Base-by-base conservation (phyloP, 1,284 basidiomycete genomes). In the Porodaedalea pini region DNA sequence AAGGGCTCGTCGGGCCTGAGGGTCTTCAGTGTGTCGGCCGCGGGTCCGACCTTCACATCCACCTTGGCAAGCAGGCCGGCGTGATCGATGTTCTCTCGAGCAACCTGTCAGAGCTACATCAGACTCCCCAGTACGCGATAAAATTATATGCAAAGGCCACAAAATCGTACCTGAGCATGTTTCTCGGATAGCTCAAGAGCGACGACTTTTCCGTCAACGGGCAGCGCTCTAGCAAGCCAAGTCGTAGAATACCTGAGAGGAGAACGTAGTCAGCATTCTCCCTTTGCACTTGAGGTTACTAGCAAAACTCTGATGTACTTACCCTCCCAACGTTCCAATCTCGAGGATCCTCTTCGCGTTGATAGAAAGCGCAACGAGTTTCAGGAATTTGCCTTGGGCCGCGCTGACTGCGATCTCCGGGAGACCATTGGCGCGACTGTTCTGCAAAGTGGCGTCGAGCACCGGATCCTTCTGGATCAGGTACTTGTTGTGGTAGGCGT, bases 251-350 rank as follows among this genome's bases (percentile, higher is more conserved):
- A 84, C 7, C 81, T 82, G 61, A 34, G 6, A 34, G 32, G 32
- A n/a, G n/a, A n/a, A n/a, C n/a, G n/a, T n/a, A n/a, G 13, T 15
- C 13, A 11, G 32, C 7, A 34, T 34, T 13, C 6, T 6, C 32
- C 13, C 32, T 34, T 49, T 3, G 15, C 40, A 41, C 31, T 34
- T 41, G 21, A n/a, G 51, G 4, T 10, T 23, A 23, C 32, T 34
- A 34, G 6, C 32, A 34, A 6, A 57, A 55, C 49, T 56, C 39
- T 53, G 34, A 19, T 11, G 39, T n/a, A 68, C 75, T 54, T 63
- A 82, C 80, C 82, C 83, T 63, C 80, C 83, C 2, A 85, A 72
- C 5, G 82, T 84, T 1, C 83, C 84, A 48, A 86, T 76, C 63
- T 85, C 83, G 32, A 85, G 67, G 23, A 83, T 72, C 47, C 75